These are phyloP conservation scores for Leccinellum albellum DNA, from an alignment of 768 basidiomycete genomes.

Conservation along the genomic window DNA sequence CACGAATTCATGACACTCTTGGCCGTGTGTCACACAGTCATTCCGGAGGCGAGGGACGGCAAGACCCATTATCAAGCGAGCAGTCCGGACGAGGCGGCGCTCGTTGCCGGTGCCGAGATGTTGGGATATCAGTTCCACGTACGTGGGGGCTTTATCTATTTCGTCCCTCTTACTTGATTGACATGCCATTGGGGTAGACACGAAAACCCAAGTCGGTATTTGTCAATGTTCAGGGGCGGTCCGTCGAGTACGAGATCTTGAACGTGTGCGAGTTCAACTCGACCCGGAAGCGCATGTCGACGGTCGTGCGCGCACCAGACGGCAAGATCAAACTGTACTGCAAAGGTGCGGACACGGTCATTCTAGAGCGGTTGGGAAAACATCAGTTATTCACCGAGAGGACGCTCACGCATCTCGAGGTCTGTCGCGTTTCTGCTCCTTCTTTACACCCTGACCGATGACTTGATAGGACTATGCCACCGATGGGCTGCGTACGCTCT, in stretches of 20 bases:
- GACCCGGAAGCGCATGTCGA: constrained; percentile 97
- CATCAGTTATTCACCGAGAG: constrained; percentile 82
- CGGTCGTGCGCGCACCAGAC: constrained; percentile 79
- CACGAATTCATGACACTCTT: constrained; percentile 77
- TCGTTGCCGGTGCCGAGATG: constrained; percentile 90
- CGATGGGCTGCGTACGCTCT: constrained; percentile 94
- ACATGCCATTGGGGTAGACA: constrained; percentile 45
- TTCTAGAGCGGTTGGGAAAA: constrained; percentile 86
- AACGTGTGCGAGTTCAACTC: constrained; percentile 99
- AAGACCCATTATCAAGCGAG: constrained; percentile 94
- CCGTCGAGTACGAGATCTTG: constrained; percentile 82
- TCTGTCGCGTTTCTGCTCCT: constrained; percentile 27
- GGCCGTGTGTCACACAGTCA: constrained; percentile 97
- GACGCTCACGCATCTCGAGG: constrained; percentile 89
- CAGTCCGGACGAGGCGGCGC: constrained; percentile 95
- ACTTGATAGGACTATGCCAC: constrained; percentile 83
- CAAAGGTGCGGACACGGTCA: constrained; percentile 98
- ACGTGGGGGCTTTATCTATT: constrained; percentile 28
- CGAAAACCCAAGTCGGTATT: constrained; percentile 96
- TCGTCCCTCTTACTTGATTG: neutral
- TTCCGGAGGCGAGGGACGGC: constrained; percentile 86
- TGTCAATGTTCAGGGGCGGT: constrained; percentile 69
- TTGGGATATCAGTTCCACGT: constrained; percentile 94
- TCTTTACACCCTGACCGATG: neutral
- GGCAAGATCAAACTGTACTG: constrained; percentile 93